A percentile compares a stretch with the other conserved stretches of the same genome.
These are phyloP conservation scores for Sporothrix brunneoviolacea DNA, from an alignment of 2,329 filamentous ascomycete genomes.

Conservation along the genomic window DNA sequence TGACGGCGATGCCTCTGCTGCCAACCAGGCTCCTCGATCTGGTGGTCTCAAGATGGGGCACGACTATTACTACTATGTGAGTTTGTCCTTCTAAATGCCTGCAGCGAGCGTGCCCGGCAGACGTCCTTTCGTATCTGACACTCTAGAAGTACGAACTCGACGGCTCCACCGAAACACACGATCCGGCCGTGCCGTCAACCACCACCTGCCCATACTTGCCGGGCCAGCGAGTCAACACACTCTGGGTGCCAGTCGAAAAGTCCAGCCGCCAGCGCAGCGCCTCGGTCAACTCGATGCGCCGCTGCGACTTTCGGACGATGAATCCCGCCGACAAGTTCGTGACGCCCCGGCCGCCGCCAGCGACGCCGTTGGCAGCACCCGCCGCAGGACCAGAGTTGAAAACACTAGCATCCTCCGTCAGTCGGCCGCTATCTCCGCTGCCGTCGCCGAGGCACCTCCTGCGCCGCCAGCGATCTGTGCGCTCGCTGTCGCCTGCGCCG, in stretches of 20 bases:
- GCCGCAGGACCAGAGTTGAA: not conserved
- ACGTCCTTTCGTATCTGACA: slow-evolving; percentile 18
- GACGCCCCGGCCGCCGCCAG: slow-evolving; percentile 55
- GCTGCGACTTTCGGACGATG: slow-evolving; percentile 63
- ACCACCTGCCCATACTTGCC: slow-evolving; percentile 78
- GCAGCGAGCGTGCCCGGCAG: no score
- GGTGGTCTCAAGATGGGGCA: slow-evolving; percentile 87
- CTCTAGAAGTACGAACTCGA: slow-evolving; percentile 69
- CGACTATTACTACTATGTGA: slow-evolving; percentile 92
- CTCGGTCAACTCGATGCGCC: slow-evolving; percentile 55
- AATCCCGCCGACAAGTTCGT: slow-evolving; percentile 70
- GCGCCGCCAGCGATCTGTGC: slow-evolving; percentile 32
- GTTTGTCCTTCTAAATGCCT: slow-evolving; percentile 28
- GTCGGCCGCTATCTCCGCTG: not conserved
- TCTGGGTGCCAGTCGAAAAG: slow-evolving; percentile 71
- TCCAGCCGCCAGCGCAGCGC: slow-evolving; percentile 54
- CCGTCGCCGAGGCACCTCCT: slow-evolving; percentile 17
- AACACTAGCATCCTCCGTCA: no score
- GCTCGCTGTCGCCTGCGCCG: slow-evolving; percentile 43
- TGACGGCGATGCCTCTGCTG: slow-evolving; percentile 56
- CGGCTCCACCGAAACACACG: slow-evolving; percentile 68
- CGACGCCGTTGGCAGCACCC: slow-evolving; percentile 26
- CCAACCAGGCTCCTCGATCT: slow-evolving; percentile 49
- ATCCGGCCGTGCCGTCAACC: slow-evolving; percentile 65
- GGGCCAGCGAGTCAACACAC: slow-evolving; percentile 77